Percentiles rank a stretch among this genome's conserved stretches.
These are phyloP conservation scores for Inosperma sp. DNA, from an alignment of 768 basidiomycete genomes.

Conservation along the genomic window DNA sequence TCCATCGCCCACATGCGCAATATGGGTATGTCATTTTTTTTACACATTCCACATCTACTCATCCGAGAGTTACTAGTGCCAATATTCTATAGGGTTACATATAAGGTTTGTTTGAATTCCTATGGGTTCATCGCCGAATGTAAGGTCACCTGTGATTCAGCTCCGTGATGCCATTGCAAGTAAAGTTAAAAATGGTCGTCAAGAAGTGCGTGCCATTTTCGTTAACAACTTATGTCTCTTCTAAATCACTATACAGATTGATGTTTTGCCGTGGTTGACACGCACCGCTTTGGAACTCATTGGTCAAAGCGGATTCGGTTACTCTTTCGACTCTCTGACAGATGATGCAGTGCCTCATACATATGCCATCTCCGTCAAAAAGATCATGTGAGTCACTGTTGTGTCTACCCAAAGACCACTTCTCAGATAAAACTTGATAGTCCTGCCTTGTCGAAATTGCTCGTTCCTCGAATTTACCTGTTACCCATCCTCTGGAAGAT, in stretches of 20 bases:
- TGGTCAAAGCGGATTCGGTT: slow-evolving; percentile 44
- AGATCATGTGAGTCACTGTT: slow-evolving; percentile 26
- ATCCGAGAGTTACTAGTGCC: too few species aligned
- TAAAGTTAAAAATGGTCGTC: slow-evolving; percentile 22
- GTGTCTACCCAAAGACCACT: background rate
- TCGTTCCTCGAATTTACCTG: slow-evolving; percentile 9
- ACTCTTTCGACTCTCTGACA: slow-evolving; percentile 38
- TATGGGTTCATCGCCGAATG: background rate
- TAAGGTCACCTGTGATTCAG: slow-evolving; percentile 16
- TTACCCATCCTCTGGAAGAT: slow-evolving; percentile 21
- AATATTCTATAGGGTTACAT: slow-evolving; percentile 32
- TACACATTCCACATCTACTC: background rate
- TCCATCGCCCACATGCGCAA: slow-evolving; percentile 33
- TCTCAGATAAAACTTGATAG: background rate
- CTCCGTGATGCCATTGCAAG: slow-evolving; percentile 20
- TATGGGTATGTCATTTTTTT: slow-evolving; percentile 27
- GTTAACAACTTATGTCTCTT: background rate
- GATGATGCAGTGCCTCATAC: slow-evolving; percentile 28
- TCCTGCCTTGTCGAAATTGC: background rate
- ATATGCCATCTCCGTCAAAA: slow-evolving; percentile 30
- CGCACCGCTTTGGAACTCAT: slow-evolving; percentile 46
- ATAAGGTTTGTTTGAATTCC: slow-evolving; percentile 22
- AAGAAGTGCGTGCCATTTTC: slow-evolving; percentile 19
- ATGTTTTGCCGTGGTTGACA: slow-evolving; percentile 32
- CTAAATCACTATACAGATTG: slow-evolving; percentile 21